Evolutionary conservation across 1,139 yeast species (phyloP).

Genomic region (Geotrichum bryndzae): DNA sequence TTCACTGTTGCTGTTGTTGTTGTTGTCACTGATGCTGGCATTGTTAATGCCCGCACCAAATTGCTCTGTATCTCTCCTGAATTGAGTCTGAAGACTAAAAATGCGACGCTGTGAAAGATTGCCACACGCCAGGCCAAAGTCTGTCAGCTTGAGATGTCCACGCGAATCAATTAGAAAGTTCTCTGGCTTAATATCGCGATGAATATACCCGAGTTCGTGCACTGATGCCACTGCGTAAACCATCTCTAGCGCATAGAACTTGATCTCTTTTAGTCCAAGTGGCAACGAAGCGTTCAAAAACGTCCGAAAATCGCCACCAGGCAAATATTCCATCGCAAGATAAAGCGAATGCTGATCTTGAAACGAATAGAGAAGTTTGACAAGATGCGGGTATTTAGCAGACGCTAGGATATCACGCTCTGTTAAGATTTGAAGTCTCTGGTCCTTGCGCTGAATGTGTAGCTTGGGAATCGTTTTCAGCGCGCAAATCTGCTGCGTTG

Average conservation of each 20-base stretch:
- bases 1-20: neutral
- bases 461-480: constrained; percentile 17
- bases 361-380: constrained; percentile 16
- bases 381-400: constrained; percentile 14
- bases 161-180: constrained; percentile 75
- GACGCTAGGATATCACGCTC: constrained; percentile 18
- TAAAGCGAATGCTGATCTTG: constrained; percentile 15
- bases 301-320: constrained; percentile 19
- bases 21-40: neutral
- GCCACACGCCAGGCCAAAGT: constrained; percentile 57
- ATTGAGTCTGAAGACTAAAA: constrained; percentile 11
- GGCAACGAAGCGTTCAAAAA: constrained; percentile 15
- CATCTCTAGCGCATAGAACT: constrained; percentile 47
- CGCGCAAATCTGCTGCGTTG: constrained; percentile 15
- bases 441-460: constrained; percentile 15
- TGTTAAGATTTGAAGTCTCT: constrained; percentile 14
- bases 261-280: constrained; percentile 8
- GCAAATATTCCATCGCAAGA: constrained; percentile 18
- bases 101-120: constrained; percentile 10
- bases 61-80: constrained; percentile 1
- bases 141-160: constrained; percentile 88
- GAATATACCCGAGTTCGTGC: constrained; percentile 78
- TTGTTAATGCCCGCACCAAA: neutral
- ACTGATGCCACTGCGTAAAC: constrained; percentile 74
- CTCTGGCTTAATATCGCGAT: constrained; percentile 84